These are phyloP conservation scores for Mycena floridula DNA, from an alignment of 768 basidiomycete species.

Conservation along the genomic window DNA sequence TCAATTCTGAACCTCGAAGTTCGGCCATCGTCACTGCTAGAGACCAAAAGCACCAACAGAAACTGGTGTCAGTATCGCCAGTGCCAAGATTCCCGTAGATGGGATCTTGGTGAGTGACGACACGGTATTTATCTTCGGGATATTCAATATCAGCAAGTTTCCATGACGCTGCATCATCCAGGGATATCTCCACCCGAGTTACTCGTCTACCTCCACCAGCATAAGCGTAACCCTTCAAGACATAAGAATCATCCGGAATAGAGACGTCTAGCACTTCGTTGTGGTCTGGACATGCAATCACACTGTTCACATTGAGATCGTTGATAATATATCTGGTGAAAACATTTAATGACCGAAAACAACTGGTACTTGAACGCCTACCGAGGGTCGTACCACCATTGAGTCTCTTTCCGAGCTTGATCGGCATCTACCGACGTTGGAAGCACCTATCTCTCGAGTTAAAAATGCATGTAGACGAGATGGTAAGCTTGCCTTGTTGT, in stretches of 20 bases:
- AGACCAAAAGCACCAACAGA: slow-evolving; percentile 61
- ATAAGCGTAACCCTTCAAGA: slow-evolving; percentile 53
- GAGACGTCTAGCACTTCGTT: slow-evolving; percentile 32
- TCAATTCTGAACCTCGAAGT: slow-evolving; percentile 26
- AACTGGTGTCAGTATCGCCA: slow-evolving; percentile 41
- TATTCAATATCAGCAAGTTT: slow-evolving; percentile 26
- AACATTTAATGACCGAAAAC: slow-evolving; percentile 3
- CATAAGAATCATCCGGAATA: slow-evolving; percentile 23
- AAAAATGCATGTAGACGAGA: no score
- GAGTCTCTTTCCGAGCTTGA: slow-evolving; percentile 39
- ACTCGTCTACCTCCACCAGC: slow-evolving; percentile 54
- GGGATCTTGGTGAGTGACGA: slow-evolving; percentile 20
- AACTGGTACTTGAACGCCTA: slow-evolving; percentile 12
- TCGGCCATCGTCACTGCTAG: slow-evolving; percentile 27
- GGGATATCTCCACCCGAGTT: slow-evolving; percentile 50
- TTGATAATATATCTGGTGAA: slow-evolving; percentile 32
- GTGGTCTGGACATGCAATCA: slow-evolving; percentile 50
- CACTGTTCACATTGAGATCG: slow-evolving; percentile 57
- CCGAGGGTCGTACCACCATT: slow-evolving; percentile 53
- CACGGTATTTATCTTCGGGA: slow-evolving; percentile 5
- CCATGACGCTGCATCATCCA: slow-evolving; percentile 50
- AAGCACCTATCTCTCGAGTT: slow-evolving; percentile 59
- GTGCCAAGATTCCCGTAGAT: slow-evolving; percentile 47
- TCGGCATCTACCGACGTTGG: slow-evolving; percentile 47
- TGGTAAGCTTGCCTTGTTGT: no score